Base-by-base conservation (phyloP, 2,329 filamentous ascomycete genomes). In the Mariannaea sp. region DNA sequence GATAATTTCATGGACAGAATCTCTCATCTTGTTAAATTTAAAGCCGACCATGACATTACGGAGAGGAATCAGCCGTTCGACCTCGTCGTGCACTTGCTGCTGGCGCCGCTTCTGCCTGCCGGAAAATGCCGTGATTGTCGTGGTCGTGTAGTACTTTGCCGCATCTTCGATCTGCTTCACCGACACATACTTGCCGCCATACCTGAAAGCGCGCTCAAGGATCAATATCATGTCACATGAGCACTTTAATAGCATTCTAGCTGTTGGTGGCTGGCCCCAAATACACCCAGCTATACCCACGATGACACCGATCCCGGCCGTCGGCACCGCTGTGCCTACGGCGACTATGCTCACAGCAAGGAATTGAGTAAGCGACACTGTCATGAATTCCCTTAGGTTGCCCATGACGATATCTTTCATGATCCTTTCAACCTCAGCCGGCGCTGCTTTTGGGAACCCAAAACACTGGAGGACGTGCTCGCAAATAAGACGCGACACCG, bases 181-280 rank as follows among this genome's bases (percentile, higher is more conserved):
- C 1, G 63, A 65, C 2, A 65, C 63, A 17, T 66, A 65, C 27
- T 65, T 65, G 16, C 63, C 63, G 0, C 51, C 63, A 7, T 65
- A 65, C 1, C 63, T 38, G 1, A 65, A 65, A 1, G 63, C 65
- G 0, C 63, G 47, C 5, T 65, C 63, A 0, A 65, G 59, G 0
- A 65, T 65, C 0, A 65, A 39, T 5, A 65, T 65, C 63, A 65
- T 66, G 1, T 66, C 63, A 35, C 63, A 66, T 0, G 63, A 65
- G 5, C 63, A 65, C 13, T 65, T 65, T 13, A 65, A 56, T 13
- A 65, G 16, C 63, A 65, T 65, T 3, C 63, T 54, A 0, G 63
- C 63, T 0, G 63, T 65, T 0, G 60, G 55, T 0, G 63, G 63
- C 1, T 61, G 53, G 3, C 50, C 41, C n/a, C 64, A 27, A 1